These are phyloP conservation scores for Fusarium staphyleae DNA, from an alignment of 2,329 filamentous ascomycete genomes.

Conservation along the genomic window DNA sequence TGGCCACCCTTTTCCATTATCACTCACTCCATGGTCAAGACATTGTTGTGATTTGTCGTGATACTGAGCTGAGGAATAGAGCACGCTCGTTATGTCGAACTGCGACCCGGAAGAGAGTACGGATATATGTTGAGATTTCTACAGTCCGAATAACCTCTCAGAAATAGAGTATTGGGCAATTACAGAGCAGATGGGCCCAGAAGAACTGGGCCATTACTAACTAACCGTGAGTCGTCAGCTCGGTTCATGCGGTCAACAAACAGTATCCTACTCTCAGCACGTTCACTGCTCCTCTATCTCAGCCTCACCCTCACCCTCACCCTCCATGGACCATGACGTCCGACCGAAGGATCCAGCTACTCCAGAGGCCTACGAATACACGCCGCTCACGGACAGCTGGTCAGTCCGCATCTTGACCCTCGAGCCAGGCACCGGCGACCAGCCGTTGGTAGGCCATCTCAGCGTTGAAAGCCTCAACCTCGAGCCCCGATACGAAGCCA, in stretches of 20 bases:
- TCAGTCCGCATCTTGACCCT: constrained; percentile 46
- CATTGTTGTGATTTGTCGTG: constrained; percentile 5
- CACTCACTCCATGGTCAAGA: too few relatives aligned
- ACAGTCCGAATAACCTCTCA: not conserved
- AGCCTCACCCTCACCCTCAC: not conserved
- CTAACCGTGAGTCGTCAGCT: constrained; percentile 1
- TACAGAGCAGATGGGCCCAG: not conserved
- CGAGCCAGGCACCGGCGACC: constrained; percentile 39
- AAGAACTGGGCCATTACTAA: not conserved
- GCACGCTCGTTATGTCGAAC: constrained; percentile 2
- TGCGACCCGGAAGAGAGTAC: not conserved
- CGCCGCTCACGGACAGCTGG: constrained; percentile 26
- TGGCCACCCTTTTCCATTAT: too few relatives aligned
- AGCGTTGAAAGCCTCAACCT: constrained; percentile 36
- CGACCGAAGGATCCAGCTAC: not conserved
- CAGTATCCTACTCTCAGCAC: not conserved
- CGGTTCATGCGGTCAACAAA: not conserved
- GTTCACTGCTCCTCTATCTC: constrained; percentile 11
- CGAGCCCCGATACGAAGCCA: constrained; percentile 42
- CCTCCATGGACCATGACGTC: constrained; percentile 27
- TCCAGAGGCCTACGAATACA: constrained; percentile 32
- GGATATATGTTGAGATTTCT: not conserved
- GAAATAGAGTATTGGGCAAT: not conserved
- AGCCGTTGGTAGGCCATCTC: constrained; percentile 42
- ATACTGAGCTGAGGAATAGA: constrained; percentile 2